Evolutionary conservation across 2,329 filamentous ascomycete genomes (phyloP), one percentile per base, ranked within the genome.

Genomic region (Alternaria panax): DNA sequence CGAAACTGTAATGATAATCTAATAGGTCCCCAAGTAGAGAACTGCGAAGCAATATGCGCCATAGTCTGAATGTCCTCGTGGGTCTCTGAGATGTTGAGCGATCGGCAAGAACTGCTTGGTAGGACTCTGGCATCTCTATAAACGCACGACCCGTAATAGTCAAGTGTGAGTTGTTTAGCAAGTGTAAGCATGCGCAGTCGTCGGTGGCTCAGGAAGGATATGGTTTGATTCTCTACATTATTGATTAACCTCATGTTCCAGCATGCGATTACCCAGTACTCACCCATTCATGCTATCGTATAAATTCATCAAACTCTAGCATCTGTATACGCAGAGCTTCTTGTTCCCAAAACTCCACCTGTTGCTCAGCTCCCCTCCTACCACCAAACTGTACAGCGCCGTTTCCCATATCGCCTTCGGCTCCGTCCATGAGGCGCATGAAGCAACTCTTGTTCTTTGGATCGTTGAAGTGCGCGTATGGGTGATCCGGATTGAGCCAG

Each of bases 391-490:
- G 75, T 16, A 79, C 73, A 11, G 78, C 72, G 60, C 78, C 75
- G 70, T 83, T 74, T 1, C 81, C 85, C 63, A 73, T 66, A 67
- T 97, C 93, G 0, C 93, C 93, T 45, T 86, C 88, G 76, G 96
- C 92, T 24, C 96, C 80, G 72, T 97, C 95, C 93, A 93, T 98
- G 3, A 99, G 82, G 4, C 92, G 88, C 84, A 91, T 90, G 71
- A 90, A 96, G 75, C 95, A 99, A 0, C 60, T 60, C 11, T 82
- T 82, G 1, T 87, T 91, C 16, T 85, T 82, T 51, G 81, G 79
- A 27, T 87, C 84, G 73, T 97, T 97, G 81, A 93, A 99, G 77
- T 99, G 95, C 54, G 85, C 81, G 73, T 98, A 98, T 1, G 93
- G 93, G 68, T 97, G 95, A 18, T 81, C 83, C 0, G 91, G 87